A percentile compares a stretch with the other conserved stretches of the same genome.
These are phyloP conservation scores for Cephalotrichum gorgonifer DNA, from an alignment of 2,329 filamentous ascomycete genomes.

Conservation along the genomic window DNA sequence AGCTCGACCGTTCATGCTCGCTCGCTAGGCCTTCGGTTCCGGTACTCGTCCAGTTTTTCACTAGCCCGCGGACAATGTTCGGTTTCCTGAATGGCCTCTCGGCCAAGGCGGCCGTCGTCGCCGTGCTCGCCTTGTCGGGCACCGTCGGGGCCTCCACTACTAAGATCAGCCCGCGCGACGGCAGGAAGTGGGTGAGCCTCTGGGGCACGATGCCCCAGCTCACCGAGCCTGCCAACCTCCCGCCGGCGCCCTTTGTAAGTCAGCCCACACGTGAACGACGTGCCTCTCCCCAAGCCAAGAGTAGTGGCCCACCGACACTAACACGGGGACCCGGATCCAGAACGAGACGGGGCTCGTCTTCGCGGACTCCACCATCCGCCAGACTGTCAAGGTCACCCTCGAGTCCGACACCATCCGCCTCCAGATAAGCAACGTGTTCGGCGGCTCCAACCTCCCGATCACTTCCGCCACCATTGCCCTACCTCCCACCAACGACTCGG, in stretches of 20 bases:
- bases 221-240: constrained; percentile 48
- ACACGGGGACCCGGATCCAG: constrained; percentile 20
- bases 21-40: too few species aligned
- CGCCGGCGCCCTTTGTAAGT: constrained; percentile 43
- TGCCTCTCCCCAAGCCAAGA: background rate
- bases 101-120: background rate
- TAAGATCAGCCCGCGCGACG: constrained; percentile 4
- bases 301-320: constrained; percentile 1
- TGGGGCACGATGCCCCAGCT: constrained; percentile 56
- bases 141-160: background rate
- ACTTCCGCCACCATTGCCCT: constrained; percentile 45
- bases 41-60: background rate
- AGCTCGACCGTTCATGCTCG: too few species aligned
- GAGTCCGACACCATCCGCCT: constrained; percentile 43
- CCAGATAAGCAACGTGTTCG: constrained; percentile 52
- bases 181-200: constrained; percentile 46
- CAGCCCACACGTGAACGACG: background rate
- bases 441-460: constrained; percentile 44
- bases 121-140: background rate
- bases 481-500: constrained; percentile 38
- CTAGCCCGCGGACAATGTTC: background rate
- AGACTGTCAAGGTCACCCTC: constrained; percentile 48
- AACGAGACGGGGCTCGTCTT: constrained; percentile 43
- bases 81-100: background rate
- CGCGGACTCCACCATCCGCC: constrained; percentile 47